phyloP scores from a whole-genome alignment of 108 stramenopile genomes.

The Epipyxis sp. region DNA sequence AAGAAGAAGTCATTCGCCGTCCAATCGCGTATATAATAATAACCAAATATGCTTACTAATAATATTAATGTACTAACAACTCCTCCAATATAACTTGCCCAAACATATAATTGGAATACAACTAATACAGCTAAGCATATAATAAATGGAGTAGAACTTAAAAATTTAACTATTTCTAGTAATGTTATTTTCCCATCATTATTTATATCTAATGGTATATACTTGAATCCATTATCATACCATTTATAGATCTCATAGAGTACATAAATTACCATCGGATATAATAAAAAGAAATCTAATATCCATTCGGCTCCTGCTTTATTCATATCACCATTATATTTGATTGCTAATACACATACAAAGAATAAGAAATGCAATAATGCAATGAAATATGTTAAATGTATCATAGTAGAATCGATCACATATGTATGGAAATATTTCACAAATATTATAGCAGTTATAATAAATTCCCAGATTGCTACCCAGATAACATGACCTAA shows the following conservation, averaged over 20 bases:
- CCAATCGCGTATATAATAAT: background rate
- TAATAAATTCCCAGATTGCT: background rate
- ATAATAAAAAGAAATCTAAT: conserved; percentile 26
- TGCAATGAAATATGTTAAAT: background rate
- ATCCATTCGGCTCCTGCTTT: background rate
- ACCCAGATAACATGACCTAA: conserved; percentile 22
- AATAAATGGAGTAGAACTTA: background rate
- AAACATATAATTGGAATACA: conserved; percentile 10
- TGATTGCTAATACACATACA: background rate
- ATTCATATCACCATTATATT: background rate
- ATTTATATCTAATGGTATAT: background rate
- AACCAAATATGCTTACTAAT: background rate
- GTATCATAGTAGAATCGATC: background rate
- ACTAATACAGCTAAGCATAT: background rate
- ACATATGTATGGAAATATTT: conserved; percentile 16
- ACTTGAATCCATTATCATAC: background rate
- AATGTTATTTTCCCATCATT: background rate
- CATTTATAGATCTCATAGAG: background rate
- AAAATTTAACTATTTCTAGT: background rate
- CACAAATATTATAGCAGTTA: background rate
- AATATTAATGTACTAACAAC: background rate
- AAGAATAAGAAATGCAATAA: conserved; percentile 26
- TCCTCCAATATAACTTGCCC: background rate
- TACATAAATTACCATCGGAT: background rate
- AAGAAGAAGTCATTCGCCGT: conserved; percentile 23